Evolutionary conservation across 257 asterid genomes (phyloP), one percentile per base, ranked within the genome.

Genomic region (Catharanthus roseus): DNA sequence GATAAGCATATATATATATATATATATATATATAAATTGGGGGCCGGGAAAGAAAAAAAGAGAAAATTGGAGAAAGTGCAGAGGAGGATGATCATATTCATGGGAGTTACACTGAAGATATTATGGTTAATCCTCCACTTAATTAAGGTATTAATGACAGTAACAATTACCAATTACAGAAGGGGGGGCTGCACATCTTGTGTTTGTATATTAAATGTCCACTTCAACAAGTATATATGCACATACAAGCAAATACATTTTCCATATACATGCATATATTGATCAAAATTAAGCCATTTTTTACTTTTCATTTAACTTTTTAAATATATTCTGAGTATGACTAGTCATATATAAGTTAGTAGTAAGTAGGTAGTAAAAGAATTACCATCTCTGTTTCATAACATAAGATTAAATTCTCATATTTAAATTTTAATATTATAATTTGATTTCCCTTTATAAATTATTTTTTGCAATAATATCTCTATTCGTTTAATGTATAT

Each of bases 51-150:
- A 81, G 66, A 77, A 69, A 57, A n/a, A n/a, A n/a, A n/a, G n/a
- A n/a, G n/a, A n/a, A n/a, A n/a, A n/a, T n/a, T n/a, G n/a, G n/a
- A n/a, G n/a, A n/a, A n/a, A n/a, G n/a, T n/a, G n/a, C n/a, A n/a
- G n/a, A n/a, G n/a, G n/a, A n/a, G n/a, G n/a, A 38, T 38, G 8
- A 38, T 38, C 80, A 86, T 76, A 88, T 78, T 81, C 80, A 69
- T 80, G 89, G 93, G 89, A 80, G 97, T 90, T 91, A 91, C 91
- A 83, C 78, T 71, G 75, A 70, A 78, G 45, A 83, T 3, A 38
- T 38, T 38, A 38, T 38, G 8, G 8, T 82, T 73, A 78, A 85
- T 86, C 75, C 65, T 79, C 50, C 72, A 85, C 72, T 79, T 82
- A 80, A 80, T 65, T 77, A 67, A 73, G 58, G 83, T 51, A 84